A percentile compares a stretch with the other conserved stretches of the same genome.
These are phyloP conservation scores for Phialocephala subalpina DNA, from an alignment of 2,329 filamentous ascomycete species.

Conservation along the genomic window DNA sequence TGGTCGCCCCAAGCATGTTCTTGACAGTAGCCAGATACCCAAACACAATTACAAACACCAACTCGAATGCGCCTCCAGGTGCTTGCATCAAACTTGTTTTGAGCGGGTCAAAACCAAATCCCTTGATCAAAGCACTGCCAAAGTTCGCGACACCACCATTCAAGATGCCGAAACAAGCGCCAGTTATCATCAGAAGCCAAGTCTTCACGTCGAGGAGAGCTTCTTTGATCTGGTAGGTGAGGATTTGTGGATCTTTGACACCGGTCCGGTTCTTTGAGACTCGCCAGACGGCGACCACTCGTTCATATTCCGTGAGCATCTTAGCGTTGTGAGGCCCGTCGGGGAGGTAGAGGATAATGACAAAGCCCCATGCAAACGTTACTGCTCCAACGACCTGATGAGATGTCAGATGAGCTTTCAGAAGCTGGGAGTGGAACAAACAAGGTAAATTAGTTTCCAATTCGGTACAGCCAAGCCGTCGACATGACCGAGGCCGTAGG, in stretches of 20 bases:
- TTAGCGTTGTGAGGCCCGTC: conserved; percentile 71
- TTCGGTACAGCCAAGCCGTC: conserved; percentile 56
- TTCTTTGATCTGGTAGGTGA: conserved; percentile 64
- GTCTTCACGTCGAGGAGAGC: conserved; percentile 65
- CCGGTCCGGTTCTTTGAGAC: conserved; percentile 68
- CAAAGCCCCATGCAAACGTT: conserved; percentile 58
- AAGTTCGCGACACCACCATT: conserved; percentile 76
- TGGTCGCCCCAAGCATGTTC: conserved; percentile 24
- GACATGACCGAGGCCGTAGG: conserved; percentile 72
- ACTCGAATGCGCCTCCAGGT: conserved; percentile 63
- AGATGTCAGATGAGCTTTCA: conserved; percentile 65
- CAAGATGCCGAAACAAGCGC: conserved; percentile 63
- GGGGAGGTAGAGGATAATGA: conserved; percentile 62
- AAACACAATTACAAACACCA: conserved; percentile 18
- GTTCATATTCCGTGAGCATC: conserved; percentile 69
- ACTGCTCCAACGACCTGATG: conserved; percentile 57
- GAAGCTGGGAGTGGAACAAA: conserved; percentile 54
- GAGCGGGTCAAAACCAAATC: conserved; percentile 69
- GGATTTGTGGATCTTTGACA: conserved; percentile 65
- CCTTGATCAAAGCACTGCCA: conserved; percentile 73
- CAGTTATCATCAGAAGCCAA: conserved; percentile 69
- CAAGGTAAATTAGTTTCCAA: conserved; percentile 75
- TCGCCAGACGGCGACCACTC: conserved; percentile 68
- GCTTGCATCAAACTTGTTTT: conserved; percentile 76
- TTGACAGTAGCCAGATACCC: conserved; percentile 25